Conservation (phyloP, 441 rosid genomes). For the Croton setiger region DNA sequence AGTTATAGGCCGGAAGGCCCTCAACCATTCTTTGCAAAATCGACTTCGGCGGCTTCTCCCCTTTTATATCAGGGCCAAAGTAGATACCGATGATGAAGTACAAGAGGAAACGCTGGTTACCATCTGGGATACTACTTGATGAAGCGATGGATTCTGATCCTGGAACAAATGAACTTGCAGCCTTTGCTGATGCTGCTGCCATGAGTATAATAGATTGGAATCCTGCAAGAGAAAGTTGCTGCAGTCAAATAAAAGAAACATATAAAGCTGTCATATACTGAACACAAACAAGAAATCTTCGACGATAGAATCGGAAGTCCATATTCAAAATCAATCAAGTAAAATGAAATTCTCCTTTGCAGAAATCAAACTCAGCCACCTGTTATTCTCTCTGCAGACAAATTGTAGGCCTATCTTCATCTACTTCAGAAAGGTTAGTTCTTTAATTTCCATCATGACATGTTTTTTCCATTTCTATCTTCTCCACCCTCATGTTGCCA, state of each 20-base stretch:
- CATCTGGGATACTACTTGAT: neutral
- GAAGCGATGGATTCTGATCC: slow-evolving; percentile 2
- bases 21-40: slow-evolving; percentile 34
- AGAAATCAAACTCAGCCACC: neutral
- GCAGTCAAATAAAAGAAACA: neutral
- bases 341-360: neutral
- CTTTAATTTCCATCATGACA: too few species aligned
- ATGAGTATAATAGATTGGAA: slow-evolving; percentile 8
- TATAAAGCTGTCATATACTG: neutral
- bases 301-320: neutral
- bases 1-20: slow-evolving; percentile 20
- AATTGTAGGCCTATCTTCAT: neutral
- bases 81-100: slow-evolving; percentile 43
- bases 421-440: neutral
- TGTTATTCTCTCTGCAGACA: neutral
- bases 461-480: neutral
- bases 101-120: slow-evolving; percentile 37
- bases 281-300: neutral
- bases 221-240: slow-evolving; percentile 14
- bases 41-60: slow-evolving; percentile 25
- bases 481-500: neutral
- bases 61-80: slow-evolving; percentile 43
- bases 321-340: too few species aligned
- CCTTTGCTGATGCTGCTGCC: slow-evolving; percentile 10
- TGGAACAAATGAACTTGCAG: neutral